Percentiles rank a stretch among this genome's conserved stretches.
These are phyloP conservation scores for Claviceps citrina DNA, from an alignment of 2,329 filamentous ascomycete species.

Conservation along the genomic window DNA sequence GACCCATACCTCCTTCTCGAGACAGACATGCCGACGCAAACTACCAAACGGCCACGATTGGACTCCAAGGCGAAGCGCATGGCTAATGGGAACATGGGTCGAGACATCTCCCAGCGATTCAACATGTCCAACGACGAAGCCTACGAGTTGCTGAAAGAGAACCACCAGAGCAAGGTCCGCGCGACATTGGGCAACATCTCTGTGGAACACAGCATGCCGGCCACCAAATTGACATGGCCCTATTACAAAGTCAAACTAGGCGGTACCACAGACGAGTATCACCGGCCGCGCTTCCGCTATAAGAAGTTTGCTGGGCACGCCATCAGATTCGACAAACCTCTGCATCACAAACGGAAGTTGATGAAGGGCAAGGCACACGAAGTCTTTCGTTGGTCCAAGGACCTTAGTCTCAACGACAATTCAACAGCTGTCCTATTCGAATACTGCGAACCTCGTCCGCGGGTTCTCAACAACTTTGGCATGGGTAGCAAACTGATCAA, in stretches of 20 bases:
- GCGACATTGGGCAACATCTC: slow-evolving; percentile 80
- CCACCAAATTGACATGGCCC: slow-evolving; percentile 80
- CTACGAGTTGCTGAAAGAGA: slow-evolving; percentile 91
- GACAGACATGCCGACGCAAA: slow-evolving; percentile 47
- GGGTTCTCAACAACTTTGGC: slow-evolving; percentile 85
- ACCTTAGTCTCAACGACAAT: slow-evolving; percentile 78
- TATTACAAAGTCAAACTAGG: slow-evolving; percentile 84
- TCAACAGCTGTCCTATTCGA: slow-evolving; percentile 78
- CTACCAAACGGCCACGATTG: slow-evolving; percentile 44
- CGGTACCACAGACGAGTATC: slow-evolving; percentile 63
- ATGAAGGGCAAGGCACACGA: slow-evolving; percentile 67
- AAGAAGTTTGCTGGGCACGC: slow-evolving; percentile 49
- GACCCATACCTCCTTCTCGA: slow-evolving; percentile 80
- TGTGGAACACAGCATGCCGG: slow-evolving; percentile 90
- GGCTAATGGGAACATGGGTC: slow-evolving; percentile 53
- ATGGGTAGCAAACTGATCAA: slow-evolving; percentile 96
- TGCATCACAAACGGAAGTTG: slow-evolving; percentile 63
- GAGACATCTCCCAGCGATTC: slow-evolving; percentile 66
- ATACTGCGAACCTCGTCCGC: slow-evolving; percentile 88
- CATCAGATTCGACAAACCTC: slow-evolving; percentile 58
- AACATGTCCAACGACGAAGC: slow-evolving; percentile 94
- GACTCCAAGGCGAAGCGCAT: slow-evolving; percentile 48
- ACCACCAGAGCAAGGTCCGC: slow-evolving; percentile 88
- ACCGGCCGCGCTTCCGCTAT: slow-evolving; percentile 65
- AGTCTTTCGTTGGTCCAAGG: slow-evolving; percentile 64